Base-by-base conservation (phyloP, 768 basidiomycete genomes). In the Amanita fuliginea region DNA sequence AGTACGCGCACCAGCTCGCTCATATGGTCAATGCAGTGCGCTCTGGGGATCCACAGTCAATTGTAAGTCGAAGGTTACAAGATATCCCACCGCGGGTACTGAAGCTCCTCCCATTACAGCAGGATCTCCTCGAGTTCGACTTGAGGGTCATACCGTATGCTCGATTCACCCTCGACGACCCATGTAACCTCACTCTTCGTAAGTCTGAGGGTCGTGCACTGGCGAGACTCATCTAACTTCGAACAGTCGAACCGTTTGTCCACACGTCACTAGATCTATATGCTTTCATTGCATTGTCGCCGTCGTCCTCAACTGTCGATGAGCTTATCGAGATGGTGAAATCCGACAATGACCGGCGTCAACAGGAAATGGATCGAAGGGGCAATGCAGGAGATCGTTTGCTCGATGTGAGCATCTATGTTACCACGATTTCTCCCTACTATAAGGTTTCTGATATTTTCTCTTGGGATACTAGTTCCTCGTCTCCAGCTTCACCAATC, bases 1-100 rank as follows among this genome's bases (percentile, higher is more conserved):
- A 53, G 32, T 58, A 59, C 50, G 49, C 55, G 11, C 57, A 59
- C 54, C 52, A 58, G 46, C 47, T 56, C 36, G 44, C 36, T 14
- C 51, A 46, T 24, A 54, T 42, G 50, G 52, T 59, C 42, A 55
- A 55, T 44, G 42, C 53, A 34, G 54, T 47, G 30, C 49, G 39
- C 22, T 45, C 24, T 43, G 52, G 46, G 16, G 55, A 59, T 52
- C 36, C 51, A 13, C 33, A 54, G 21, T 19, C 18, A 34, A 3
- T 46, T n/a, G 52, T 52, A 55, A 54, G 54, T 34, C 43, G 24
- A 39, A 48, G 42, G 26, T 49, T 47, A 32, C 30, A 41, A 56
- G 50, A 11, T 21, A 34, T 24, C 34, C 9, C 32, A 51, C 42
- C 32, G 50, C 34, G 40, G 40, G 21, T 52, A 24, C 49, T 56